A percentile compares a stretch with the other conserved stretches of the same genome.
phyloP scores from a whole-genome alignment of 2,329 filamentous ascomycete genomes.

The Juglanconis juglandina region DNA sequence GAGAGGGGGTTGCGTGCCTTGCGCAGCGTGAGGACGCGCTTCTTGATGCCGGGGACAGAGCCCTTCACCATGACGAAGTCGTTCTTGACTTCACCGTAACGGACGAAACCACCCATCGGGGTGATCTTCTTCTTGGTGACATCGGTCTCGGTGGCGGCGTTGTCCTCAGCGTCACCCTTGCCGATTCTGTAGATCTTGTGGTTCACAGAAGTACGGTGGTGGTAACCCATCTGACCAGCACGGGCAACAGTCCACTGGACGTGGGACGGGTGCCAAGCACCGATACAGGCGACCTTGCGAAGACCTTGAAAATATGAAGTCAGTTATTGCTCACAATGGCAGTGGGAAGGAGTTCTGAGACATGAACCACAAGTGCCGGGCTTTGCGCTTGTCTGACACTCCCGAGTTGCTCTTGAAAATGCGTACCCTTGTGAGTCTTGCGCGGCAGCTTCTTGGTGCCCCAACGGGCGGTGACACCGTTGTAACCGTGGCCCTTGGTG shows the following conservation, averaged over 20 bases:
- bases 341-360: not conserved
- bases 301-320: slow-evolving; percentile 54
- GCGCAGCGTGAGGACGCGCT: slow-evolving; percentile 62
- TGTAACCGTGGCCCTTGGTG: slow-evolving; percentile 99
- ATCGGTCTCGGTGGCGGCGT: slow-evolving; percentile 91
- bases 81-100: slow-evolving; percentile 99
- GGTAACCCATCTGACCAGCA: slow-evolving; percentile 99
- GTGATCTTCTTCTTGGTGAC: slow-evolving; percentile 99
- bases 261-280: slow-evolving; percentile 99
- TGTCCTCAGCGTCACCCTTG: slow-evolving; percentile 85
- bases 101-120: slow-evolving; percentile 97
- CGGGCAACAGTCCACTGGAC: slow-evolving; percentile 99
- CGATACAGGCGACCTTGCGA: slow-evolving; percentile 99
- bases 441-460: slow-evolving; percentile 99
- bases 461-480: slow-evolving; percentile 96
- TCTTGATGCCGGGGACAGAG: slow-evolving; percentile 96
- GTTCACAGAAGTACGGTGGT: slow-evolving; percentile 99
- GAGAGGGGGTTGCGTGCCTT: not conserved
- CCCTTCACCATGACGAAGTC: slow-evolving; percentile 98
- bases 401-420: not conserved
- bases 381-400: not conserved
- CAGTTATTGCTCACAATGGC: not conserved
- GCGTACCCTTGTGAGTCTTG: slow-evolving; percentile 91
- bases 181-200: slow-evolving; percentile 99
- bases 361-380: not conserved